Conservation (phyloP, 2,329 filamentous ascomycete species). For the Pseudopyricularia javanii region DNA sequence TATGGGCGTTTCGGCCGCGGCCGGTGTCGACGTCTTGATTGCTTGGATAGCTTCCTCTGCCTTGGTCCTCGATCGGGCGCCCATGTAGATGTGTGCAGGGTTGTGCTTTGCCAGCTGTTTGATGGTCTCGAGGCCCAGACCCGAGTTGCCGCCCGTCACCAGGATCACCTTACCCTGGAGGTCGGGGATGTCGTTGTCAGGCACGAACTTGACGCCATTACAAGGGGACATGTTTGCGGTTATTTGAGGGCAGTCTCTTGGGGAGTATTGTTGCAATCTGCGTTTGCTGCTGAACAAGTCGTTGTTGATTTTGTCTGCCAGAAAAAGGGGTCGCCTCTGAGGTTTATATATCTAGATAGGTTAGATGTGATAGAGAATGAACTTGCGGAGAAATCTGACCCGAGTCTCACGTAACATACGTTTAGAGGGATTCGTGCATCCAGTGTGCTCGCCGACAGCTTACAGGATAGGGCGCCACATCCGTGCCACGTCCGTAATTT, state of each 20-base stretch:
- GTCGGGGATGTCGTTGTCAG: conserved; percentile 22
- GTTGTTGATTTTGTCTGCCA: too few species aligned
- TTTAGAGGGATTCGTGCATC: too few species aligned
- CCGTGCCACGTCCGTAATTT: too few species aligned
- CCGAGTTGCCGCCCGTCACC: conserved; percentile 34
- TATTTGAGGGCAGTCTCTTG: neutral
- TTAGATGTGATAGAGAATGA: too few species aligned
- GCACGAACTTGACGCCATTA: conserved; percentile 13
- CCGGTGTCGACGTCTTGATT: conserved; percentile 15
- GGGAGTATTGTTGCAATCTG: too few species aligned
- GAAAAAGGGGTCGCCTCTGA: too few species aligned
- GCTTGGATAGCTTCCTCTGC: conserved; percentile 22
- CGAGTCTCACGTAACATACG: too few species aligned
- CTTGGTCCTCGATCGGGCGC: conserved; percentile 22
- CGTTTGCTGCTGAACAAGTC: too few species aligned
- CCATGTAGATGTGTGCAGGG: conserved; percentile 17
- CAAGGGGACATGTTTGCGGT: neutral
- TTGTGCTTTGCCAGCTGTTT: conserved; percentile 26
- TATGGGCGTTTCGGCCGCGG: conserved; percentile 14
- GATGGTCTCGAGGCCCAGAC: conserved; percentile 32
- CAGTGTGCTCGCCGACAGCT: too few species aligned
- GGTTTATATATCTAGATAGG: too few species aligned
- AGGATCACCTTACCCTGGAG: conserved; percentile 28
- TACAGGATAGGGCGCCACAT: too few species aligned
- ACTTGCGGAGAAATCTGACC: too few species aligned